These are phyloP conservation scores for Candida multigemmis DNA, from an alignment of 805 yeast species.

Conservation along the genomic window DNA sequence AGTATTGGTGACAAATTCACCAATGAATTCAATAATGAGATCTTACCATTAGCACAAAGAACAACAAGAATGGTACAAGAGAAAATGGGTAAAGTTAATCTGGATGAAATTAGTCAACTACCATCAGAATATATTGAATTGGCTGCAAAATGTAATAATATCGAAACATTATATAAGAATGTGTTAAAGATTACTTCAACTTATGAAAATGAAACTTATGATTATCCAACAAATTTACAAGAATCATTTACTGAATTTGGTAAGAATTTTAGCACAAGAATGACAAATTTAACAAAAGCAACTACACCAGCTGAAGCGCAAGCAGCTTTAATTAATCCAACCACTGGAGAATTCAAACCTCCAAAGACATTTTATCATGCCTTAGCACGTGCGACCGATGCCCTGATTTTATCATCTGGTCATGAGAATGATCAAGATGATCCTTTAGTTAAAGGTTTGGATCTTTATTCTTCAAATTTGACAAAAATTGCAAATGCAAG, in stretches of 20 bases:
- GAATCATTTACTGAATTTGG: constrained; percentile 73
- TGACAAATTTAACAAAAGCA: constrained; percentile 61
- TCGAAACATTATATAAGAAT: constrained; percentile 32
- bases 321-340: constrained; percentile 45
- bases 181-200: constrained; percentile 34
- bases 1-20: constrained; percentile 35
- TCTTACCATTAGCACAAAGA: constrained; percentile 64
- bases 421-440: constrained; percentile 29
- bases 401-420: constrained; percentile 29
- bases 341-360: constrained; percentile 34
- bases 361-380: constrained; percentile 85
- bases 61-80: constrained; percentile 76
- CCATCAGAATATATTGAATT: constrained; percentile 67
- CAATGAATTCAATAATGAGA: constrained; percentile 45
- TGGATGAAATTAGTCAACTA: constrained; percentile 64
- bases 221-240: constrained; percentile 67
- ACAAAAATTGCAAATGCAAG: constrained; percentile 75
- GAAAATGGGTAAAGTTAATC: constrained; percentile 57
- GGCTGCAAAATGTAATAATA: constrained; percentile 29
- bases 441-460: constrained; percentile 53
- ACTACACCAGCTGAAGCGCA: constrained; percentile 78
- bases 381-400: constrained; percentile 64
- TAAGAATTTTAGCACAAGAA: constrained; percentile 53
- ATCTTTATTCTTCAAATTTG: constrained; percentile 60
- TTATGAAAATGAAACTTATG: constrained; percentile 73